These are phyloP conservation scores for Lachnellula hyalina DNA, from an alignment of 2,329 filamentous ascomycete species.

Conservation along the genomic window DNA sequence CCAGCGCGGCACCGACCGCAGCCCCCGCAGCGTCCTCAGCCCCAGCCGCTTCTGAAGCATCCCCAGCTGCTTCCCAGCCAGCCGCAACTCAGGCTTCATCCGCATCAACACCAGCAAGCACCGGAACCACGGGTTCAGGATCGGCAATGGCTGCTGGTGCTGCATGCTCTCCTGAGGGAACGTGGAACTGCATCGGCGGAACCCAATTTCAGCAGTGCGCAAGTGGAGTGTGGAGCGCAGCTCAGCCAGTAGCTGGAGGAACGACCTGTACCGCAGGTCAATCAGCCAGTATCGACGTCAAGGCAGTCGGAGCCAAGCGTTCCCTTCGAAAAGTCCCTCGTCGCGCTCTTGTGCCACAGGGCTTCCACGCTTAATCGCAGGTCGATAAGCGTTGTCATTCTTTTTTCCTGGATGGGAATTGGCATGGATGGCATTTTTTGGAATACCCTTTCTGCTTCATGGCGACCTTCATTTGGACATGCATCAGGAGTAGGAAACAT, in stretches of 20 bases:
- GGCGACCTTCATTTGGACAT: not conserved
- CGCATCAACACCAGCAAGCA: constrained; percentile 19
- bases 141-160: constrained; percentile 35
- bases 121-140: constrained; percentile 19
- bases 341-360: constrained; percentile 18
- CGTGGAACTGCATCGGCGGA: constrained; percentile 50
- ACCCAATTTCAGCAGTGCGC: constrained; percentile 50
- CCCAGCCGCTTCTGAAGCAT: constrained; percentile 19
- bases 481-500: not conserved
- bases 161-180: constrained; percentile 44
- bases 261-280: constrained; percentile 42
- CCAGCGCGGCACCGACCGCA: constrained; percentile 11
- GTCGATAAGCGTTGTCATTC: constrained; percentile 20
- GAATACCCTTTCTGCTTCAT: constrained; percentile 11
- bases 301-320: constrained; percentile 19
- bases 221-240: constrained; percentile 44
- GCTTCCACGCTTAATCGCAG: constrained; percentile 16
- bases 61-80: constrained; percentile 16
- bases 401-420: constrained; percentile 9
- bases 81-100: constrained; percentile 18
- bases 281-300: constrained; percentile 36
- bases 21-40: constrained; percentile 12
- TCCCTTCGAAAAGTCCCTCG: constrained; percentile 25
- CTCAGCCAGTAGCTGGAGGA: constrained; percentile 40
- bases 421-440: constrained; percentile 18